Conservation (phyloP, 495 filamentous ascomycete species). For the Xylaria palmicola region DNA sequence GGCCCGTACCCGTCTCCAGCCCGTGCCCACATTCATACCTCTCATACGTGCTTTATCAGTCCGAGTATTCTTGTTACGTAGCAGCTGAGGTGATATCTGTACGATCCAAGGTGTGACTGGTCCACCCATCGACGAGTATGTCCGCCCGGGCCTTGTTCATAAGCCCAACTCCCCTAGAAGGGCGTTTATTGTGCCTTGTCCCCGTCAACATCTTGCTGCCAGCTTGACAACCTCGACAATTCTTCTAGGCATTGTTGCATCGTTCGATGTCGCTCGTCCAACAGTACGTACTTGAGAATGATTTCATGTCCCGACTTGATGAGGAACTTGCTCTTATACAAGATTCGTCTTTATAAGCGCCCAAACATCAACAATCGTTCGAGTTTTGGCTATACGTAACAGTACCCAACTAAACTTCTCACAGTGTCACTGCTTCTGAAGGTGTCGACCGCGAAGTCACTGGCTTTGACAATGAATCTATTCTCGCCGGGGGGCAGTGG, state of each 20-base stretch:
- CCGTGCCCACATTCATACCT: constrained; percentile 4
- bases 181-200: background rate
- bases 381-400: background rate
- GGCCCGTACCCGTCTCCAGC: background rate
- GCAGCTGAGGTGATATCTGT: background rate
- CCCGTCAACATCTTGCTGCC: background rate
- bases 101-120: background rate
- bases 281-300: background rate
- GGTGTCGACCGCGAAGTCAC: constrained; percentile 30
- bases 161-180: background rate
- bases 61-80: constrained; percentile 1
- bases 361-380: background rate
- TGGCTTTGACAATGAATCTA: constrained; percentile 17
- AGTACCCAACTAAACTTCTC: background rate
- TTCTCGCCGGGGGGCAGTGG: constrained; percentile 20
- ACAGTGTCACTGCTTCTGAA: constrained; percentile 29
- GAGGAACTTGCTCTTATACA: too few relatives aligned
- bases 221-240: background rate
- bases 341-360: background rate
- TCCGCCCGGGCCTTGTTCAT: background rate
- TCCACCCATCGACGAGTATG: background rate
- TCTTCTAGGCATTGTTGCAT: background rate
- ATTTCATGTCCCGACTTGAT: background rate
- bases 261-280: constrained; percentile 18
- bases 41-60: background rate